Evolutionary conservation across 2,329 filamentous ascomycete genomes (phyloP), one percentile per base, ranked within the genome.

Genomic region (Nannizziopsis arthrosporioides): DNA sequence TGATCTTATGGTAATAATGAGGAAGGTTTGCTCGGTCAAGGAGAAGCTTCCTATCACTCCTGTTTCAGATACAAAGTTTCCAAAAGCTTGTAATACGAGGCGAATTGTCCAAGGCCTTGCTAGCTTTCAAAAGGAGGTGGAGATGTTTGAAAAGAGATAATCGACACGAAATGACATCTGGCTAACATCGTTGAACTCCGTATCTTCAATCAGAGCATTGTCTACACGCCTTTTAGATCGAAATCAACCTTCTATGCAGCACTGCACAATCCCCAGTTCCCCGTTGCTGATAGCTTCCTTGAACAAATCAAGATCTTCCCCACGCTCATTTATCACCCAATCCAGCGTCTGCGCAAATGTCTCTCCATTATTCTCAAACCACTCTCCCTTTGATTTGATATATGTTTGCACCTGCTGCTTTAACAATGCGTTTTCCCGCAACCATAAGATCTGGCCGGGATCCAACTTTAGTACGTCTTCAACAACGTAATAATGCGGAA

Each of bases 401-500:
- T 71, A 80, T 0, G 58, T 60, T 57, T 80, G 74, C 3, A 81
- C 77, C 58, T 78, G 73, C 10, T 71, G 67, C 59, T 80, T 80
- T 8, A 73, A 55, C 31, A 71, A 71, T 37, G 74, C 74, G 53
- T 77, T 68, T 52, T 79, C 73, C 48, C 72, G 72, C 48, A 81
- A 59, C 66, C 71, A 76, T 52, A 81, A 56, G 7, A 81, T 67
- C 59, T 81, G 76, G 35, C 71, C 73, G 0, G 78, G 78, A 50
- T 80, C 73, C 34, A 81, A 65, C 61, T 81, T 81, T 62, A 81
- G 66, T 72, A 80, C 78, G 52, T 81, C 77, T 55, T 81, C 75
- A 3, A 81, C 72, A 5, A 81, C 68, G 54, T 81, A 81, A 59
- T 81, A 81, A 52, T 81, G 77, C 11, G 70, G 68, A 43, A 80